These are phyloP conservation scores for Rhodocollybia butyracea DNA, from an alignment of 768 basidiomycete genomes.

Conservation along the genomic window DNA sequence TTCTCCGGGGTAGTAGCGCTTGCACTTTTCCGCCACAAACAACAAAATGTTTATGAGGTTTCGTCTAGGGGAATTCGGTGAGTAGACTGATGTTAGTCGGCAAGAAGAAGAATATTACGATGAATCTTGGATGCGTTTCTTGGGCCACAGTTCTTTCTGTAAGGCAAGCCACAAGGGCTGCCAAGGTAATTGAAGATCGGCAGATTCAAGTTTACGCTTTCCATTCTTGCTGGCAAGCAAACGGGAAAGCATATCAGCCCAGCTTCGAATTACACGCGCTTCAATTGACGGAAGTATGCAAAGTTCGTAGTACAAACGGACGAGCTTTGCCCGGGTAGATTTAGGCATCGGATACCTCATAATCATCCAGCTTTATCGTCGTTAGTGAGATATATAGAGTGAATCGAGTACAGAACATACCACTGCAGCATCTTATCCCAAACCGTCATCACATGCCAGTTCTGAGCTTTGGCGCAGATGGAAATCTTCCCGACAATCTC, in stretches of 20 bases:
- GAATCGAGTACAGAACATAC: conserved; percentile 31
- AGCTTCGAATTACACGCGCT: conserved; percentile 63
- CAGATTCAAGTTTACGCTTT: conserved; percentile 62
- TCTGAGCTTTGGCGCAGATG: conserved; percentile 69
- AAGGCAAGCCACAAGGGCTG: conserved; percentile 70
- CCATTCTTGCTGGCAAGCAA: conserved; percentile 67
- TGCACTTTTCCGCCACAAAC: conserved; percentile 70
- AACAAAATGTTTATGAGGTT: conserved; percentile 70
- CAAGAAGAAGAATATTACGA: conserved; percentile 38
- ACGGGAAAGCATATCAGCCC: conserved; percentile 77
- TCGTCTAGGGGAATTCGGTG: conserved; percentile 32
- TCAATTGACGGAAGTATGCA: conserved; percentile 75
- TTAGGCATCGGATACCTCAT: conserved; percentile 79
- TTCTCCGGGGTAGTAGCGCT: conserved; percentile 59
- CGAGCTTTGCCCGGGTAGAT: conserved; percentile 67
- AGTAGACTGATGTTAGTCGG: background rate
- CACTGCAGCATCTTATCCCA: conserved; percentile 84
- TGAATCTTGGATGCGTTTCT: conserved; percentile 55
- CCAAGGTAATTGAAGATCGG: conserved; percentile 73
- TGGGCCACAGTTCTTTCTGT: conserved; percentile 74
- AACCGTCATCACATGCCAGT: conserved; percentile 68
- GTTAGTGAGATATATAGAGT: background rate
- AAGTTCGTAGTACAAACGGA: conserved; percentile 76
- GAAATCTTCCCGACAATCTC: conserved; percentile 65
- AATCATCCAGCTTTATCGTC: conserved; percentile 61